These are phyloP conservation scores for Suillus spraguei DNA, from an alignment of 768 basidiomycete genomes.

Conservation along the genomic window DNA sequence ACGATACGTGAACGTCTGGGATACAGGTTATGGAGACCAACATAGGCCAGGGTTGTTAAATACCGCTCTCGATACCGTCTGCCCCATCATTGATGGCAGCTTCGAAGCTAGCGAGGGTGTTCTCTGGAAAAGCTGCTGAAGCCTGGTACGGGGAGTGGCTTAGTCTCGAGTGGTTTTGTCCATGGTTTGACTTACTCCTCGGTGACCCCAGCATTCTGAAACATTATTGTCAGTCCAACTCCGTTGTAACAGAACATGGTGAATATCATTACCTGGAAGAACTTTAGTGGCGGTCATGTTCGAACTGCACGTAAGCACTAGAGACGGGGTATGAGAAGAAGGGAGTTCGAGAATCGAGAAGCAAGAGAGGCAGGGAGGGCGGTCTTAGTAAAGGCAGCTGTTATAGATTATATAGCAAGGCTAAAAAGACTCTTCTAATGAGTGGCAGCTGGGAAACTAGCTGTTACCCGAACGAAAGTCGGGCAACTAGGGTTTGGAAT, in stretches of 20 bases:
- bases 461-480: neutral
- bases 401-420: slow-evolving; percentile 26
- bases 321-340: slow-evolving; percentile 7
- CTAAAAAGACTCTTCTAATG: too few species aligned
- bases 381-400: neutral
- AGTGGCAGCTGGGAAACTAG: slow-evolving; percentile 10
- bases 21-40: slow-evolving; percentile 52
- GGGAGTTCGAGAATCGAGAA: neutral
- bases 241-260: neutral
- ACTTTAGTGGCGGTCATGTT: slow-evolving; percentile 26
- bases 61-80: slow-evolving; percentile 98
- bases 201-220: slow-evolving; percentile 81
- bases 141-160: slow-evolving; percentile 55
- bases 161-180: neutral
- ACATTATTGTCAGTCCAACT: slow-evolving; percentile 7
- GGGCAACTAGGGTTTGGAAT: neutral
- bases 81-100: slow-evolving; percentile 94
- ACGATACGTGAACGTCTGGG: slow-evolving; percentile 93
- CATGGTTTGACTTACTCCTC: slow-evolving; percentile 58
- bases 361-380: slow-evolving; percentile 6
- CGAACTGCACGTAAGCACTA: slow-evolving; percentile 11
- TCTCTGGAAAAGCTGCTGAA: slow-evolving; percentile 86
- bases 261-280: slow-evolving; percentile 29
- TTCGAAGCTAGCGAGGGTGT: slow-evolving; percentile 93
- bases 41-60: slow-evolving; percentile 40